phyloP scores from a whole-genome alignment of 2,329 filamentous ascomycete genomes.

The Emergomyces pasteurianus region DNA sequence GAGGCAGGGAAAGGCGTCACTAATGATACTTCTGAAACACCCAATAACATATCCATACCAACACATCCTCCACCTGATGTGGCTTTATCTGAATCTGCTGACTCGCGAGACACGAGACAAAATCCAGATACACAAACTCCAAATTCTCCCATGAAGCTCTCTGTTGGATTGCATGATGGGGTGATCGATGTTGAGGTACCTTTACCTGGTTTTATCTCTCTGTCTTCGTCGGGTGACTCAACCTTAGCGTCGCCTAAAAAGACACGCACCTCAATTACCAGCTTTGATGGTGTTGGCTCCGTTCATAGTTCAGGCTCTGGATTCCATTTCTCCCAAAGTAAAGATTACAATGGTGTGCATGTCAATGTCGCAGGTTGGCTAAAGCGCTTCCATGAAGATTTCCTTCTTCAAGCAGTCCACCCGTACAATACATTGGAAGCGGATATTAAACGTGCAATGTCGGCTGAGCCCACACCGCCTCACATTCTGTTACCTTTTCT shows the following conservation, averaged over 20 bases:
- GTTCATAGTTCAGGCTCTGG: conserved; percentile 28
- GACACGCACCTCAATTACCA: conserved; percentile 38
- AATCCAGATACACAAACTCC: conserved; percentile 20
- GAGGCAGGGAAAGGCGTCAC: conserved; percentile 7
- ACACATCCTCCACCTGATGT: conserved; percentile 13
- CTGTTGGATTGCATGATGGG: conserved; percentile 42
- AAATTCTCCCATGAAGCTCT: conserved; percentile 40
- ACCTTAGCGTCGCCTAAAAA: conserved; percentile 32
- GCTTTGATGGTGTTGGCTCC: conserved; percentile 38
- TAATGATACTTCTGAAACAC: conserved; percentile 15
- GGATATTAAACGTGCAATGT: conserved; percentile 47
- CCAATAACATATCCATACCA: conserved; percentile 27
- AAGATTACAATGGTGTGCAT: conserved; percentile 35
- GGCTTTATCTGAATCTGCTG: conserved; percentile 12
- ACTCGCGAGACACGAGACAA: conserved; percentile 19
- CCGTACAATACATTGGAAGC: conserved; percentile 41
- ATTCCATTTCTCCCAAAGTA: conserved; percentile 17
- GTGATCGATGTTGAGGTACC: conserved; percentile 50
- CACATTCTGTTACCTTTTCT: conserved; percentile 21
- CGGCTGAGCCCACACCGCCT: conserved; percentile 37
- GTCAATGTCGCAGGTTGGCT: conserved; percentile 48
- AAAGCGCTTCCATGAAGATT: conserved; percentile 46
- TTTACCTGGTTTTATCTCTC: conserved; percentile 39
- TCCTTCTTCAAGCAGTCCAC: conserved; percentile 45
- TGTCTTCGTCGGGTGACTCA: conserved; percentile 36